Conservation (phyloP, 2,329 filamentous ascomycete species). For the Alternaria ventricosa region DNA sequence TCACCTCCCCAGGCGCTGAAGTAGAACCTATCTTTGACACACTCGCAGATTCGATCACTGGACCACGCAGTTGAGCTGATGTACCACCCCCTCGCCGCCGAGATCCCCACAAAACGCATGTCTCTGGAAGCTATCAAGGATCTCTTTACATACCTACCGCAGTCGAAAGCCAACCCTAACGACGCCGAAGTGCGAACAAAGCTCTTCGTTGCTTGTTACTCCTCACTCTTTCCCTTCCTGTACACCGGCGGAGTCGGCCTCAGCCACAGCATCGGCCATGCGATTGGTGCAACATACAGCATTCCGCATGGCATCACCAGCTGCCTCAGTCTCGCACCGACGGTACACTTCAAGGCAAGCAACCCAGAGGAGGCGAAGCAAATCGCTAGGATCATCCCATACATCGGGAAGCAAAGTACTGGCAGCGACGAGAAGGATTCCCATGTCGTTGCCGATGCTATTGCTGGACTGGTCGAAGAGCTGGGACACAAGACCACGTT, state of each 20-base stretch:
- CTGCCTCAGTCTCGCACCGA: slow-evolving; percentile 61
- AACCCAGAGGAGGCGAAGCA: slow-evolving; percentile 56
- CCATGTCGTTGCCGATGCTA: slow-evolving; percentile 53
- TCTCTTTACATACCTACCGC: slow-evolving; percentile 60
- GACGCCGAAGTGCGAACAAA: slow-evolving; percentile 59
- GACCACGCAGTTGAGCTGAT: slow-evolving; percentile 63
- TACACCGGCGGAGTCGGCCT: slow-evolving; percentile 59
- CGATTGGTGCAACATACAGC: slow-evolving; percentile 61
- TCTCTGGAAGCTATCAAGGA: slow-evolving; percentile 56
- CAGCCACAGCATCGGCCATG: slow-evolving; percentile 58
- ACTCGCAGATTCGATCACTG: slow-evolving; percentile 54
- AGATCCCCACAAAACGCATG: slow-evolving; percentile 57
- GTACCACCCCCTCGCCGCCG: slow-evolving; percentile 61
- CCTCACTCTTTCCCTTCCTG: slow-evolving; percentile 57
- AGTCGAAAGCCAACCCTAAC: slow-evolving; percentile 55
- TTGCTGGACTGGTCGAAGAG: slow-evolving; percentile 53
- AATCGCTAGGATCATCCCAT: slow-evolving; percentile 55
- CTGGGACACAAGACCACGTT: slow-evolving; percentile 51
- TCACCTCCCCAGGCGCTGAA: background rate
- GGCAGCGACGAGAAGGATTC: slow-evolving; percentile 55
- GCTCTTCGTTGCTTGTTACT: slow-evolving; percentile 61
- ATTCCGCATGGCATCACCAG: slow-evolving; percentile 65
- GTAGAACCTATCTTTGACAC: slow-evolving; percentile 6
- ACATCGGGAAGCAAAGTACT: slow-evolving; percentile 51
- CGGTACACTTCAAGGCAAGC: slow-evolving; percentile 60